phyloP scores from a whole-genome alignment of 2,329 filamentous ascomycete genomes.

The Ilyonectria sp. region DNA sequence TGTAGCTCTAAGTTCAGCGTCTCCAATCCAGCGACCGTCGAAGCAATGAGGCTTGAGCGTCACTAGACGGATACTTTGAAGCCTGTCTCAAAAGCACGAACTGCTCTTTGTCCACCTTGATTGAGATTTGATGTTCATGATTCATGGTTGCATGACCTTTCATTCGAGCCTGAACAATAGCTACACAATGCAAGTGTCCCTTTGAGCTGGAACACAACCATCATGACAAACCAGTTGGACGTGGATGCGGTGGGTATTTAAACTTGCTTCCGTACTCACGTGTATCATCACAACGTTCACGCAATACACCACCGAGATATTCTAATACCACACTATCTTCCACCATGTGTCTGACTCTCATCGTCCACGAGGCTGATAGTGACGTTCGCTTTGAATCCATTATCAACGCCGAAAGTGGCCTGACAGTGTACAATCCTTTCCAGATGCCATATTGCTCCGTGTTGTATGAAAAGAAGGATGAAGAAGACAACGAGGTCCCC shows the following conservation, averaged over 20 bases:
- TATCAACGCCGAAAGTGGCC: neutral
- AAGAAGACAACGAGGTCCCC: neutral
- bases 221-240: no score
- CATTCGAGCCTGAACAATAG: neutral
- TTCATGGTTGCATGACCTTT: neutral
- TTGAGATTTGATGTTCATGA: no score
- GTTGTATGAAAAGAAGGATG: neutral
- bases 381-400: constrained; percentile 13
- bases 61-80: no score
- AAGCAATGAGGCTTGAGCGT: no score
- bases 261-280: no score
- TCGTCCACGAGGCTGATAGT: constrained; percentile 8
- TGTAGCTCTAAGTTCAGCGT: no score
- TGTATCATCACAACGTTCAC: neutral
- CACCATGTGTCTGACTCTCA: constrained; percentile 5
- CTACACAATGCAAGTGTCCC: neutral
- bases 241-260: no score
- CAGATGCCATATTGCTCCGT: neutral
- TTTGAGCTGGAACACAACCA: neutral
- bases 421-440: constrained; percentile 14
- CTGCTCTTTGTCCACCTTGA: neutral
- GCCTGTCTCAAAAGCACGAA: neutral
- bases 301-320: neutral
- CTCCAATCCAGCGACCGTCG: no score
- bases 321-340: neutral